phyloP scores from a whole-genome alignment of 2,329 filamentous ascomycete species.

The Fusarium phyllophilum region DNA sequence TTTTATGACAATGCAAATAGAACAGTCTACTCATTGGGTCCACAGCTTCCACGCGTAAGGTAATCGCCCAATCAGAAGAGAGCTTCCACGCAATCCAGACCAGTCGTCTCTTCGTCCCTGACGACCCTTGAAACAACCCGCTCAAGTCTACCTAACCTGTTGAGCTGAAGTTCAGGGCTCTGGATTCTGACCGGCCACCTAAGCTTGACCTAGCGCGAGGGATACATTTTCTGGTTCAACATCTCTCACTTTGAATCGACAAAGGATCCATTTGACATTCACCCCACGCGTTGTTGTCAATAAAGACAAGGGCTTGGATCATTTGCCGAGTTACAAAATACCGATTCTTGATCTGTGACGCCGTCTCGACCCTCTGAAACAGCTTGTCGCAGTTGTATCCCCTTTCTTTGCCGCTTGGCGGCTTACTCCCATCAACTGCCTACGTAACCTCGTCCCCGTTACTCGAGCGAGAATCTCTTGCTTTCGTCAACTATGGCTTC shows the following conservation, averaged over 20 bases:
- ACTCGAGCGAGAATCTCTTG: constrained; percentile 6
- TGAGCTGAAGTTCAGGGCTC: constrained; percentile 23
- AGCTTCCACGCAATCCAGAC: constrained; percentile 38
- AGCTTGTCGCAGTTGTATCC: constrained; percentile 19
- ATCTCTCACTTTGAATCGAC: constrained; percentile 1
- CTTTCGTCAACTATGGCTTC: constrained; percentile 61
- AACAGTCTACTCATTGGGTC: constrained; percentile 11
- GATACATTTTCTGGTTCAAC: constrained; percentile 14
- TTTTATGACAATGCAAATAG: constrained; percentile 8
- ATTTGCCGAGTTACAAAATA: background rate
- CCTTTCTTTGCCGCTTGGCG: constrained; percentile 38
- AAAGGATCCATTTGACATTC: background rate
- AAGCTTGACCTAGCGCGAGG: constrained; percentile 1
- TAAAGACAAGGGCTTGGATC: background rate
- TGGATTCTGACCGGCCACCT: constrained; percentile 32
- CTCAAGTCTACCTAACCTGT: background rate
- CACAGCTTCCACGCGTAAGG: constrained; percentile 34
- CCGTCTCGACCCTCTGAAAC: constrained; percentile 26
- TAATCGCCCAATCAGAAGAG: constrained; percentile 32
- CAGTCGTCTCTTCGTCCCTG: constrained; percentile 19
- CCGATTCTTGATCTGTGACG: constrained; percentile 9
- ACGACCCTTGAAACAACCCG: constrained; percentile 30
- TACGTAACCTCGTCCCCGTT: constrained; percentile 15
- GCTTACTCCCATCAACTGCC: constrained; percentile 18
- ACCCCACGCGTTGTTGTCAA: background rate